These are phyloP conservation scores for Rheum nobile DNA, from an alignment of 148 eudicot species.

Conservation along the genomic window DNA sequence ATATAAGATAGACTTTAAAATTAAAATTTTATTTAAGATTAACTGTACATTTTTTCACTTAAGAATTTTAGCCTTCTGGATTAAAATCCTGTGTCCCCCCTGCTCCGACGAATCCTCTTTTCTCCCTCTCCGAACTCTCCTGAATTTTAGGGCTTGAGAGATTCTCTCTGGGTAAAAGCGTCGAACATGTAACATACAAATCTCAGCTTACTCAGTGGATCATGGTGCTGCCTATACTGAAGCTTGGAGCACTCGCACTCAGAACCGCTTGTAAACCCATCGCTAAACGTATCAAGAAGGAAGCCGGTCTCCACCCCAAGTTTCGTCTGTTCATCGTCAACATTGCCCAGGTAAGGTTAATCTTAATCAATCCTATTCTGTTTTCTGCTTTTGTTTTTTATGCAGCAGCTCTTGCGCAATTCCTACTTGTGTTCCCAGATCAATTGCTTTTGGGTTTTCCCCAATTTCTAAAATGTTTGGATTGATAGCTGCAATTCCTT, in stretches of 20 bases:
- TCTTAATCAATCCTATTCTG: not conserved
- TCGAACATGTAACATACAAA: not conserved
- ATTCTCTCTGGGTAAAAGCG: not conserved
- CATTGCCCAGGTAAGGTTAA: conserved; percentile 75
- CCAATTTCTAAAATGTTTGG: not conserved
- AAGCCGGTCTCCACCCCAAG: conserved; percentile 49
- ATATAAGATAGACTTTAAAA: too few species aligned
- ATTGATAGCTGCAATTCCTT: not conserved
- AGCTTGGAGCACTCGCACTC: conserved; percentile 53
- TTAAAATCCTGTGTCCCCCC: not conserved
- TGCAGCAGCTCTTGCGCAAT: not conserved
- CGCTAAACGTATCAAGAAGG: conserved; percentile 44
- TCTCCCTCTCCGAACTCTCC: not conserved
- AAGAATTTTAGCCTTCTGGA: not conserved
- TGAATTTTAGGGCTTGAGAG: not conserved
- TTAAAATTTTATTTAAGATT: too few species aligned
- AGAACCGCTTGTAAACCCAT: conserved; percentile 56
- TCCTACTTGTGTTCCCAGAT: not conserved
- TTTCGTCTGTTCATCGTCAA: conserved; percentile 43
- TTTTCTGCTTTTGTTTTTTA: not conserved
- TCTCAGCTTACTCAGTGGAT: not conserved
- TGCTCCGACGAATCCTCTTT: not conserved
- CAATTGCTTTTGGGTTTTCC: not conserved
- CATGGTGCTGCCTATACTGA: conserved; percentile 50
- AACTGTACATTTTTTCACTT: too few species aligned